These are phyloP conservation scores for Exophiala mesophila DNA, from an alignment of 2,329 filamentous ascomycete species.

Conservation along the genomic window DNA sequence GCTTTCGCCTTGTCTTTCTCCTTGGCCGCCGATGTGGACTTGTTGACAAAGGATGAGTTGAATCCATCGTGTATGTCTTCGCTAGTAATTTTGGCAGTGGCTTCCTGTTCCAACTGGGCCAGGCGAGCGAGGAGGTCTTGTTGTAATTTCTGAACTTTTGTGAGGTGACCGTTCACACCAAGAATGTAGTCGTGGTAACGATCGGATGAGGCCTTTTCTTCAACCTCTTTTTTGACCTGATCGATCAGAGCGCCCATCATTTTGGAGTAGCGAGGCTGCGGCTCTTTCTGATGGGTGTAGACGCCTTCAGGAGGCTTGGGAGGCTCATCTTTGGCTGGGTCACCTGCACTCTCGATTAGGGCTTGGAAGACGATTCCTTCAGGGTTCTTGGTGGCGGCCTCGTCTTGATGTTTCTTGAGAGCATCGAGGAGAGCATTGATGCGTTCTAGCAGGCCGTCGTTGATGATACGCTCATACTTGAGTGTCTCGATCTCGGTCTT, in stretches of 20 bases:
- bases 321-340: slow-evolving; percentile 66
- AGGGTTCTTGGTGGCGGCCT: slow-evolving; percentile 59
- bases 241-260: slow-evolving; percentile 98
- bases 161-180: slow-evolving; percentile 70
- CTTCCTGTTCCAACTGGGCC: slow-evolving; percentile 75
- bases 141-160: slow-evolving; percentile 74
- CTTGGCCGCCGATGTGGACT: slow-evolving; percentile 43
- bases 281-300: slow-evolving; percentile 64
- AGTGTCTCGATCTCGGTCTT: slow-evolving; percentile 84
- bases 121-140: slow-evolving; percentile 69
- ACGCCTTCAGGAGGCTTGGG: slow-evolving; percentile 75
- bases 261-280: slow-evolving; percentile 78
- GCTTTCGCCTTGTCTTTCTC: slow-evolving; percentile 14
- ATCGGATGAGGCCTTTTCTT: slow-evolving; percentile 66
- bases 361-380: slow-evolving; percentile 84
- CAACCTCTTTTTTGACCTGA: slow-evolving; percentile 81
- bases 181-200: slow-evolving; percentile 70
- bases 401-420: slow-evolving; percentile 67
- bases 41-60: slow-evolving; percentile 75
- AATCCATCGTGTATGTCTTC: slow-evolving; percentile 86
- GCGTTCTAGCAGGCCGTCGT: slow-evolving; percentile 80
- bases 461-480: slow-evolving; percentile 85
- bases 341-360: slow-evolving; percentile 73
- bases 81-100: slow-evolving; percentile 87
- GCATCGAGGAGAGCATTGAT: slow-evolving; percentile 73